These are phyloP conservation scores for Mortierella sp. DNA, from an alignment of 371 early-diverging fungal genomes.

Conservation along the genomic window DNA sequence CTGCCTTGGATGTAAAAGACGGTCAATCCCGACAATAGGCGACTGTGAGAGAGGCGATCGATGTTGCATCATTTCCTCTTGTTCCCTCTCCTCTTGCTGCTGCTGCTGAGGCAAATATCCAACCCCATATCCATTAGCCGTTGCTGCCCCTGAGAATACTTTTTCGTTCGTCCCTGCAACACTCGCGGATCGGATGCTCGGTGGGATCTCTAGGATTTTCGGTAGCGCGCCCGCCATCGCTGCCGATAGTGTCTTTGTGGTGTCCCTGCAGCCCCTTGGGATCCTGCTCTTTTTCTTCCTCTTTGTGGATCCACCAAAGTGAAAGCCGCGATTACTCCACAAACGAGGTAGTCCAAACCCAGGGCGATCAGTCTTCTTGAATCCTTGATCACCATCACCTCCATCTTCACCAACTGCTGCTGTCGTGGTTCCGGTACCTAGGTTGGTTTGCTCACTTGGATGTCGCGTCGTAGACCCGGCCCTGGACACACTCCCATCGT, in stretches of 20 bases:
- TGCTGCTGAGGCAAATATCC: not conserved
- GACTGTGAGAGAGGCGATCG: not conserved
- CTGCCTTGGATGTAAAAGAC: not conserved
- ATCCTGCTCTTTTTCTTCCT: not conserved
- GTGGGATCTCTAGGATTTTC: not conserved
- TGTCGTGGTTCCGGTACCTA: not conserved
- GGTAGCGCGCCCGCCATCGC: not conserved
- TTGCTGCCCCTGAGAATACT: not conserved
- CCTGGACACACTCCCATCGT: not conserved
- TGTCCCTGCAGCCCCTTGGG: not conserved
- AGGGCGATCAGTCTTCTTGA: not conserved
- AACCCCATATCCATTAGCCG: not conserved
- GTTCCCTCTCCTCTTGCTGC: not conserved
- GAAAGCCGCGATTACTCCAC: not conserved
- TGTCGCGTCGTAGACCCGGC: not conserved
- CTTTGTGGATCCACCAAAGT: not conserved
- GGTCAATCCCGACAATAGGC: not conserved
- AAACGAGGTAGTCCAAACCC: not conserved
- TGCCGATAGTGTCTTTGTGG: not conserved
- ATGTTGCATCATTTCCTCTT: not conserved
- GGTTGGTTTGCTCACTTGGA: not conserved
- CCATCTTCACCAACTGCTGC: not conserved
- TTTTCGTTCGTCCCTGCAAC: not conserved
- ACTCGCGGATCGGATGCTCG: not conserved
- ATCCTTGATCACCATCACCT: not conserved